Conservation (phyloP, 805 yeast species). For the Hanseniaspora hatyaiensis region DNA sequence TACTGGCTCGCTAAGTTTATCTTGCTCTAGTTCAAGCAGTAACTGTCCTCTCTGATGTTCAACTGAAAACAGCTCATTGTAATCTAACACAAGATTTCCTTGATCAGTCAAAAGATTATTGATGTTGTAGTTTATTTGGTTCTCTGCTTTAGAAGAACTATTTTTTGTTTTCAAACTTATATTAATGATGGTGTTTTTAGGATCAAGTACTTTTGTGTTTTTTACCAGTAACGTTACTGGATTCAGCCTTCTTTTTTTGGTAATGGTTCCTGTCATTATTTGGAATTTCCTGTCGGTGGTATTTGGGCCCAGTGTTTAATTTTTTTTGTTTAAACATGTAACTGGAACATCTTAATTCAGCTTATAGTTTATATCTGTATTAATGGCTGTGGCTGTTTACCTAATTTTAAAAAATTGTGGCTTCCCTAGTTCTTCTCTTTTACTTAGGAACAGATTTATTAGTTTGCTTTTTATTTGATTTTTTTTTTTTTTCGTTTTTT, state of each 20-base stretch:
- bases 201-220: background rate
- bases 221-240: background rate
- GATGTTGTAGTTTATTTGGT: constrained; percentile 8
- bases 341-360: no score
- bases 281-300: background rate
- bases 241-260: constrained; percentile 6
- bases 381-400: no score
- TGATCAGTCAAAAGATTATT: constrained; percentile 11
- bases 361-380: no score
- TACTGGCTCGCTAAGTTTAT: background rate
- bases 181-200: background rate
- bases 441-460: no score
- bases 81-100: constrained; percentile 44
- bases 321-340: no score
- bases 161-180: constrained; percentile 2
- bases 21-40: constrained; percentile 3
- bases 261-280: background rate
- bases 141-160: background rate
- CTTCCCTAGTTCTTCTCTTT: no score
- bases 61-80: constrained; percentile 39
- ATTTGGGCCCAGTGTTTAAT: background rate
- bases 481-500: no score
- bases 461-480: no score
- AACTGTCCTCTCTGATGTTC: constrained; percentile 12
- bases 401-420: no score